These are phyloP conservation scores for Cinnamomum chago DNA, from an alignment of 164 flowering plant species.

Conservation along the genomic window DNA sequence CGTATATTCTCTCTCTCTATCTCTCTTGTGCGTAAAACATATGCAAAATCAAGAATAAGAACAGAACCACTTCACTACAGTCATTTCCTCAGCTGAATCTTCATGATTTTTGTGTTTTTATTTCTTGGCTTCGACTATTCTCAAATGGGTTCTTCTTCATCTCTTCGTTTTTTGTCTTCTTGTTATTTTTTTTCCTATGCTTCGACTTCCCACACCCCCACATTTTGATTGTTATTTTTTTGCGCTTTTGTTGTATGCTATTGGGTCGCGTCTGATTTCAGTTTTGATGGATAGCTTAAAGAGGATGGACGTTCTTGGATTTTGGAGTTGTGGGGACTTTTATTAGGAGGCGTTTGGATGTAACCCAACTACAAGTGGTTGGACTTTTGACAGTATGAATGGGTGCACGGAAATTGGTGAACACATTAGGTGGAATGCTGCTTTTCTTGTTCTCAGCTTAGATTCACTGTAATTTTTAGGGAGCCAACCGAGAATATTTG, in stretches of 20 bases:
- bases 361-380: not conserved
- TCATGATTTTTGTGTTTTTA: not conserved
- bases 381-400: no score
- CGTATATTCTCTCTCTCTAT: not conserved
- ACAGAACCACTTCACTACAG: not conserved
- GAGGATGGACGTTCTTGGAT: not conserved
- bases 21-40: not conserved
- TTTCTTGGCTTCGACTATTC: not conserved
- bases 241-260: not conserved
- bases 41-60: no score
- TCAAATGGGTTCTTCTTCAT: not conserved
- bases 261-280: not conserved
- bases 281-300: not conserved
- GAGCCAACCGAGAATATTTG: no score
- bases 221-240: no score
- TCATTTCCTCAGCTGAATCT: not conserved
- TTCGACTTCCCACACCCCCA: no score
- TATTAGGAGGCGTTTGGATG: not conserved
- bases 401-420: not conserved
- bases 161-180: not conserved
- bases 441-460: no score
- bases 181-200: no score
- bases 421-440: not conserved
- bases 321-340: not conserved
- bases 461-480: no score